Evolutionary conservation across 2,329 filamentous ascomycete species (phyloP).

Genomic region (Periconia sp.): DNA sequence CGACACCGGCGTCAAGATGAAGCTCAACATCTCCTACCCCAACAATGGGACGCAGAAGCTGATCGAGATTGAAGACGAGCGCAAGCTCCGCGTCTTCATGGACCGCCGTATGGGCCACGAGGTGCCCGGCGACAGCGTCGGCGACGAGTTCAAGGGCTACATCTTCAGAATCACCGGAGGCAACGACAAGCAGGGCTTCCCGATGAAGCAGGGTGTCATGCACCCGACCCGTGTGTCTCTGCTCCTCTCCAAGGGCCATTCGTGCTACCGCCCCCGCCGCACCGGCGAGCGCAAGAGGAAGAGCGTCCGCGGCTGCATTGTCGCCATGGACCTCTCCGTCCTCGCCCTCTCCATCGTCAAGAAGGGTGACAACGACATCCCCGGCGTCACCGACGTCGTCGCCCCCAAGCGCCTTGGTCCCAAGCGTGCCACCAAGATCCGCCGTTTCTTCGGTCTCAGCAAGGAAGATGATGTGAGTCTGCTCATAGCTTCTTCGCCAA

Average conservation of each 20-base stretch:
- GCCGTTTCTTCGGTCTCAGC: slow-evolving; percentile 98
- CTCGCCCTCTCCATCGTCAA: slow-evolving; percentile 95
- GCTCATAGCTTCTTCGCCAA: slow-evolving; percentile 68
- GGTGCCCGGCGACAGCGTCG: slow-evolving; percentile 90
- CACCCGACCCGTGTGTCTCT: slow-evolving; percentile 98
- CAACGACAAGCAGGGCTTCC: slow-evolving; percentile 99
- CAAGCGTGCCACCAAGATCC: slow-evolving; percentile 99
- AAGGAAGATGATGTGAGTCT: slow-evolving; percentile 99
- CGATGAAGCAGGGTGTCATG: slow-evolving; percentile 99
- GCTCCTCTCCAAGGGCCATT: slow-evolving; percentile 94
- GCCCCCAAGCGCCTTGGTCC: slow-evolving; percentile 99
- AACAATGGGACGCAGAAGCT: slow-evolving; percentile 99
- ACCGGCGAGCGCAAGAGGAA: slow-evolving; percentile 99
- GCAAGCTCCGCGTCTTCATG: slow-evolving; percentile 98
- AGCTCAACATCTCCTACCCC: slow-evolving; percentile 84
- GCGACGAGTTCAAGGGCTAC: slow-evolving; percentile 99
- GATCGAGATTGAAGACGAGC: slow-evolving; percentile 92
- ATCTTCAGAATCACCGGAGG: slow-evolving; percentile 99
- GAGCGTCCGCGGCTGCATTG: slow-evolving; percentile 98
- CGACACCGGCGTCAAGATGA: slow-evolving; percentile 59
- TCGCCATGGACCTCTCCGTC: slow-evolving; percentile 91
- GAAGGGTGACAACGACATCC: slow-evolving; percentile 93
- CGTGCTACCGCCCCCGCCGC: slow-evolving; percentile 98
- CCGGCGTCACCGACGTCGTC: slow-evolving; percentile 95
- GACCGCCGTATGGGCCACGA: slow-evolving; percentile 96